Conservation (phyloP, 345 rosid species). For the Psidium guajava region DNA sequence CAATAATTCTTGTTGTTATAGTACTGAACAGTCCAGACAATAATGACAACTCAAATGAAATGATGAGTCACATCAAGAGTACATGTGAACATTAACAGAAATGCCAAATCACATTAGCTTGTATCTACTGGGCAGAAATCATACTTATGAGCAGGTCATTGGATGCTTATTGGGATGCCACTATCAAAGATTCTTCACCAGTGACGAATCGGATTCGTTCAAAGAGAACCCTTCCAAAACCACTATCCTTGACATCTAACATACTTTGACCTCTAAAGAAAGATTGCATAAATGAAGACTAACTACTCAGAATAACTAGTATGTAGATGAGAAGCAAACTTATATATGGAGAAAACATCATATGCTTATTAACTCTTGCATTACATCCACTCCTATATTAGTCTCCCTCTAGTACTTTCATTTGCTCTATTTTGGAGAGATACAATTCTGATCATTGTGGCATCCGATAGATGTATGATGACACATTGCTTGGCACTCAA, state of each 20-base stretch:
- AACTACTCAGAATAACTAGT: not conserved
- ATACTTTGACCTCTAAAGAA: not conserved
- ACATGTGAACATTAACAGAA: not conserved
- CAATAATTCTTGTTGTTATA: not conserved
- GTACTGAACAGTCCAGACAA: not conserved
- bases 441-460: not conserved
- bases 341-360: not conserved
- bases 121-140: not conserved
- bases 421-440: not conserved
- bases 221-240: not conserved
- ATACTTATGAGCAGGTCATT: not conserved
- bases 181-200: no score
- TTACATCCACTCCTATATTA: not conserved
- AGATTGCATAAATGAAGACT: not conserved
- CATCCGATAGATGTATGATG: not conserved
- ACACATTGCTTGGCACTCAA: not conserved
- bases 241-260: not conserved
- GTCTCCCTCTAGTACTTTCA: not conserved
- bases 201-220: no score
- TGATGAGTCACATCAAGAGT: not conserved
- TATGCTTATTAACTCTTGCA: not conserved
- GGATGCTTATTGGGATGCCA: no score
- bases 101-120: not conserved
- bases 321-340: not conserved
- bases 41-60: not conserved